Percentiles rank a stretch among this genome's conserved stretches.
phyloP scores from a whole-genome alignment of 225 moss, liverwort and hornwort species.

The Sphagnum tenellum region DNA sequence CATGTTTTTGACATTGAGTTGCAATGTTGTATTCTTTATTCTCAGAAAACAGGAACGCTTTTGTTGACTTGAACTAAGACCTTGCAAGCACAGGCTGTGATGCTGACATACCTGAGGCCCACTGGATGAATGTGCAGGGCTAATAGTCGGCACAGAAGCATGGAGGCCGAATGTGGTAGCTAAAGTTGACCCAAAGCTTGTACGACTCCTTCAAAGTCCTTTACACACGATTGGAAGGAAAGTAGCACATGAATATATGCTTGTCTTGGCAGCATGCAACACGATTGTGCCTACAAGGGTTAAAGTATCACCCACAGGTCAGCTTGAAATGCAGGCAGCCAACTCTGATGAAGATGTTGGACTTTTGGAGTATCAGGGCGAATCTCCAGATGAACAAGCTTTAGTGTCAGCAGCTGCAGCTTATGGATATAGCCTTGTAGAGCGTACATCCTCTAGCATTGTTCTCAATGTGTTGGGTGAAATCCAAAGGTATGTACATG shows the following conservation, averaged over 20 bases:
- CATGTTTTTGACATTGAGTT: too few relatives aligned
- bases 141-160: conserved; percentile 13
- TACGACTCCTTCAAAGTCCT: conserved; percentile 29
- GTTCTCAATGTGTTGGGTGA: conserved; percentile 52
- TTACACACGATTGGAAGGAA: conserved; percentile 22
- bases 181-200: conserved; percentile 27
- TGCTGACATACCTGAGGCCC: background rate
- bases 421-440: conserved; percentile 73
- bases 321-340: conserved; percentile 60
- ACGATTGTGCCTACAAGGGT: conserved; percentile 78
- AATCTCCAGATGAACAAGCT: conserved; percentile 92
- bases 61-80: background rate
- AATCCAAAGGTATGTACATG: conserved; percentile 22
- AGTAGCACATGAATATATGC: conserved; percentile 59
- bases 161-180: conserved; percentile 26
- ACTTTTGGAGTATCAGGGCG: conserved; percentile 74
- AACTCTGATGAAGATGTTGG: conserved; percentile 34
- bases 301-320: conserved; percentile 38
- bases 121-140: conserved; percentile 15
- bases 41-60: too few relatives aligned
- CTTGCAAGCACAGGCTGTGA: background rate
- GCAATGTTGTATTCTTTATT: too few relatives aligned
- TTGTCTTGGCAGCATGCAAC: conserved; percentile 76
- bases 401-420: conserved; percentile 69
- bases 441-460: conserved; percentile 62